Conservation (phyloP, 345 rosid species). For the Tarenaya hassleriana region DNA sequence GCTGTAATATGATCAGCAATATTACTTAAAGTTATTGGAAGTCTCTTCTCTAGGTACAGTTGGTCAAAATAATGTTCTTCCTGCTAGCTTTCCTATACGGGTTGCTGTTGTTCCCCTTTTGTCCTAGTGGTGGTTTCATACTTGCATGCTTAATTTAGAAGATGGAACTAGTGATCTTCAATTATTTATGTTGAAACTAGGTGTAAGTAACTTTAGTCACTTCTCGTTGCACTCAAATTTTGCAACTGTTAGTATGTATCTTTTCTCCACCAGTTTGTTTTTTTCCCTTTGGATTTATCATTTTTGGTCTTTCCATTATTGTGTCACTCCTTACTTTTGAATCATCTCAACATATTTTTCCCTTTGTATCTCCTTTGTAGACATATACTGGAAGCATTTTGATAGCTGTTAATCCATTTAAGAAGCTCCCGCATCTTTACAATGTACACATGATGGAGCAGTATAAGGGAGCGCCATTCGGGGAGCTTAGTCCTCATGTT, state of each 20-base stretch:
- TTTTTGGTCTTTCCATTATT: constrained; percentile 9
- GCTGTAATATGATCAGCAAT: too few species aligned
- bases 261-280: neutral
- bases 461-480: constrained; percentile 94
- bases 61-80: constrained; percentile 6
- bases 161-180: neutral
- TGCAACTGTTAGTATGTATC: too few species aligned
- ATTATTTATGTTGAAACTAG: constrained; percentile 3
- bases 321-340: constrained; percentile 6
- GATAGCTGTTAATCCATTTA: constrained; percentile 96
- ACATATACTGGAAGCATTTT: constrained; percentile 98
- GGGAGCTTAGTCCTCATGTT: constrained; percentile 97
- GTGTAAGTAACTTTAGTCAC: constrained; percentile 9
- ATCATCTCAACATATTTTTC: constrained; percentile 1
- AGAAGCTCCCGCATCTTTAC: constrained; percentile 98
- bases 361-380: constrained; percentile 32
- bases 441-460: constrained; percentile 97
- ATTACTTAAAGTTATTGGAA: neutral
- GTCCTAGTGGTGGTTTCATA: constrained; percentile 14
- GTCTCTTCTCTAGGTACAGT: constrained; percentile 2
- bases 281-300: neutral
- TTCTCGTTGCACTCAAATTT: neutral
- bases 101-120: constrained; percentile 14
- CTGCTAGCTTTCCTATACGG: constrained; percentile 11
- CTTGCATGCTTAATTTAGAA: constrained; percentile 11